Percentiles rank a stretch among this genome's conserved stretches.
Evolutionary conservation across 2,329 filamentous ascomycete species (phyloP).

Genomic region (Incumbomyces delicatus): DNA sequence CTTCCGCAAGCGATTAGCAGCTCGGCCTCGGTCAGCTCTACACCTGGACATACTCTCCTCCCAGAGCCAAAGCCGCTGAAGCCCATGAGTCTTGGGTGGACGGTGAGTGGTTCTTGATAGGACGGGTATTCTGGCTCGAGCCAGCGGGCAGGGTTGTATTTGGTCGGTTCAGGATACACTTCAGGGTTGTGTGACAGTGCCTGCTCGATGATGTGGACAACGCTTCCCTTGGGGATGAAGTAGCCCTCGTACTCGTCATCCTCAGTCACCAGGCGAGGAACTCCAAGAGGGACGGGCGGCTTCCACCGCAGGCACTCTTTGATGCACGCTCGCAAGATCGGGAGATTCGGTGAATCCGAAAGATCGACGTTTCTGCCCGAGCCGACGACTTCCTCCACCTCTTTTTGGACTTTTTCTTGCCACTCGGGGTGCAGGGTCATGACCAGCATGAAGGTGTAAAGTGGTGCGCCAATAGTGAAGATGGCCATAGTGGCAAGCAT

Average conservation of each 20-base stretch:
- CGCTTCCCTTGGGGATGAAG: slow-evolving; percentile 40
- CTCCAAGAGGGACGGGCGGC: slow-evolving; percentile 19
- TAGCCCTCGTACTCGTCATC: slow-evolving; percentile 43
- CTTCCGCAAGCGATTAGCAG: slow-evolving; percentile 20
- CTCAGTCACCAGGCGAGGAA: slow-evolving; percentile 26
- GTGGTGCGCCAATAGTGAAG: slow-evolving; percentile 8
- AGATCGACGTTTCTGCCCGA: slow-evolving; percentile 26
- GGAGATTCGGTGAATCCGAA: slow-evolving; percentile 26
- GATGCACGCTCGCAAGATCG: slow-evolving; percentile 28
- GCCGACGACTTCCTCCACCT: slow-evolving; percentile 42
- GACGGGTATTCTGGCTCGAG: slow-evolving; percentile 42
- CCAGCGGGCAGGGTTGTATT: slow-evolving; percentile 41
- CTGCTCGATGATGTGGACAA: slow-evolving; percentile 37
- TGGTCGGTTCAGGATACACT: slow-evolving; percentile 31
- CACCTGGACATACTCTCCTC: slow-evolving; percentile 22
- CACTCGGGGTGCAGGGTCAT: slow-evolving; percentile 44
- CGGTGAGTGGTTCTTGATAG: slow-evolving; percentile 36
- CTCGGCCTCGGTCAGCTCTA: slow-evolving; percentile 21
- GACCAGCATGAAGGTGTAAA: slow-evolving; percentile 1
- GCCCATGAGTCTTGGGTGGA: slow-evolving; percentile 22
- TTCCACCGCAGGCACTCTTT: slow-evolving; percentile 37
- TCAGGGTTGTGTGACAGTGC: slow-evolving; percentile 34
- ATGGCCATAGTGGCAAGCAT: slow-evolving; percentile 9
- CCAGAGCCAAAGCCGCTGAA: slow-evolving; percentile 23
- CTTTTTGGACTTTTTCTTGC: slow-evolving; percentile 38